phyloP scores from a whole-genome alignment of 2,329 filamentous ascomycete genomes.

The Trichoderma atrobrunneum region DNA sequence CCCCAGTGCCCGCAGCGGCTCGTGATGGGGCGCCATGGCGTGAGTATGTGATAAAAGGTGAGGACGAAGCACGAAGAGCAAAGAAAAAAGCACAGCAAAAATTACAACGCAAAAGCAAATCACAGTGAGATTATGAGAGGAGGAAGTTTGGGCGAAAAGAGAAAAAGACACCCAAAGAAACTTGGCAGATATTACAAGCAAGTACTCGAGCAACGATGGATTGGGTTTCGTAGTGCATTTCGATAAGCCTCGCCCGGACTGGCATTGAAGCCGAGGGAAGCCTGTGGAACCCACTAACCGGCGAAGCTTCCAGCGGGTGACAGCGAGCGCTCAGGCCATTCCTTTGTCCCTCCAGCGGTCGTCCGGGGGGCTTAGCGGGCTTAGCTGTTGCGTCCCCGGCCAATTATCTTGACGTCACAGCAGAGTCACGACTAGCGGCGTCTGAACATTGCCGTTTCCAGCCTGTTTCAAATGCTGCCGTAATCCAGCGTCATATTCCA shows the following conservation, averaged over 20 bases:
- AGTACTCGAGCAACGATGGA: background rate
- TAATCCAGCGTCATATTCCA: slow-evolving; percentile 5
- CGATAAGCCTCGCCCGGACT: background rate
- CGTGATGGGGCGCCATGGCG: slow-evolving; percentile 46
- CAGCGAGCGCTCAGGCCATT: background rate
- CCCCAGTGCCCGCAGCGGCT: slow-evolving; percentile 55
- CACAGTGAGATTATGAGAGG: background rate
- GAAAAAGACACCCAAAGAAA: background rate
- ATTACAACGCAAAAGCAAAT: background rate
- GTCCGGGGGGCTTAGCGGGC: background rate
- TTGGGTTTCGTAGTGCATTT: background rate
- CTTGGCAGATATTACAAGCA: background rate
- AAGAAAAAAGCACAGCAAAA: background rate
- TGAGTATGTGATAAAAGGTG: background rate
- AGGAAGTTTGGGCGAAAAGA: background rate
- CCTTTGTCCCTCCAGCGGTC: background rate
- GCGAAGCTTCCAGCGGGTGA: background rate
- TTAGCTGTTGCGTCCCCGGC: background rate
- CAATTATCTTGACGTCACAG: slow-evolving; percentile 8
- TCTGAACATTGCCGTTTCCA: background rate
- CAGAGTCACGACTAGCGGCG: background rate
- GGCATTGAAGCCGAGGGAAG: background rate
- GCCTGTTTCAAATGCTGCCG: background rate
- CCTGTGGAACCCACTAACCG: background rate
- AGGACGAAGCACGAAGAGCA: background rate